Evolutionary conservation across 306 rosid genomes (phyloP).

Genomic region (Cicer judaicum): DNA sequence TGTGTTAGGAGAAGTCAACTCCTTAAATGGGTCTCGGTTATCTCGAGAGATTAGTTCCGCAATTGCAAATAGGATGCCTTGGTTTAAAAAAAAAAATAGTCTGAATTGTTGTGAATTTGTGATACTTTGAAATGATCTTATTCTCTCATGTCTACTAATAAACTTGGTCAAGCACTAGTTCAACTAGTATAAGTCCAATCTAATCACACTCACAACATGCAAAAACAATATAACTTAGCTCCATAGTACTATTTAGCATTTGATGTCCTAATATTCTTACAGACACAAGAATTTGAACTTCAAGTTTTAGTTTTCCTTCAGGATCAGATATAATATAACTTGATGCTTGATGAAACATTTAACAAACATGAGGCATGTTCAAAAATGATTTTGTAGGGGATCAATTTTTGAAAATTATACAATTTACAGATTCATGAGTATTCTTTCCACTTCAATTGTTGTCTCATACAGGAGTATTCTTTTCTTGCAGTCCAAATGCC

Average conservation of each 20-base stretch:
- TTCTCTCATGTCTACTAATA: background rate
- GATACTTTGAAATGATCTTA: background rate
- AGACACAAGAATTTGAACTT: background rate
- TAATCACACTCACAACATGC: background rate
- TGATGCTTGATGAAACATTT: constrained; percentile 26
- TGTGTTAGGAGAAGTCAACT: too few species aligned
- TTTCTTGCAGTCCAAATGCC: constrained; percentile 80
- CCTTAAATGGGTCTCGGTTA: too few species aligned
- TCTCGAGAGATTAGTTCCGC: too few species aligned
- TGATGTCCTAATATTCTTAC: background rate
- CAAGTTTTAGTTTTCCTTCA: constrained; percentile 1
- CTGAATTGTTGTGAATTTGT: background rate
- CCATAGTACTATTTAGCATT: background rate
- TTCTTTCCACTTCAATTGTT: constrained; percentile 8
- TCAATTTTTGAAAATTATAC: background rate
- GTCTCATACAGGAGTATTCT: constrained; percentile 19
- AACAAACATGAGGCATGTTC: background rate
- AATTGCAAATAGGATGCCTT: too few species aligned
- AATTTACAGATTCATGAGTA: background rate
- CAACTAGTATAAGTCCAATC: background rate
- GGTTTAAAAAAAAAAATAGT: too few species aligned
- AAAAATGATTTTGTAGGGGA: background rate
- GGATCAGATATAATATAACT: constrained; percentile 12
- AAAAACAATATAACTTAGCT: background rate
- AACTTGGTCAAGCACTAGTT: background rate